Base-by-base conservation (phyloP, 2,329 filamentous ascomycete species). In the Fusarium tupiense region DNA sequence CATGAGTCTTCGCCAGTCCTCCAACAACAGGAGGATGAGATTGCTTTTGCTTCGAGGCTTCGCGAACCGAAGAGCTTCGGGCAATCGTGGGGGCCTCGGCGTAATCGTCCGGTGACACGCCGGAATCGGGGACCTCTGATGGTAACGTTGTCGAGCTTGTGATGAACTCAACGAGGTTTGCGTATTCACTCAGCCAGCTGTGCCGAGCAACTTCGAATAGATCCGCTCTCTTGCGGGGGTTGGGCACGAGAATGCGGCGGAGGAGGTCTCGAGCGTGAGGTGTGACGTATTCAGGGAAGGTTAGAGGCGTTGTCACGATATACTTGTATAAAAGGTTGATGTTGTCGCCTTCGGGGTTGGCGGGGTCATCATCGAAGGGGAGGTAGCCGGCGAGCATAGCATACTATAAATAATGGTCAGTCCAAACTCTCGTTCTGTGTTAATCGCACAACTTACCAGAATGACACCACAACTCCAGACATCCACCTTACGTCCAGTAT, bases 381-480 rank as follows among this genome's bases (percentile, higher is more conserved):
- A 99, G 88, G 82, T 99, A 99, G 49, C 96, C 96, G 44, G 96
- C 96, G 78, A 99, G 88, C 96, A 99, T 99, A 66, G 96, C 96
- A 82, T 99, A 99, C 95, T 98, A 79, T n/a, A 80, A 43, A 20
- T 19, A 19, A 19, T 43, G 31, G 64, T 79, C 53, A 79, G 72
- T 56, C 52, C 47, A 29, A 47, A 35, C 20, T 20, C 38, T 50
- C 26, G 12, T 31, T 24, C 16, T 14, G 31, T 29, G 19, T 24
- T 49, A 33, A 35, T 56, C 49, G 24, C 17, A 53, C 40, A 37
- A 87, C 94, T 84, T 88, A 98, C 96, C 88, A 99, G 83, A 80
- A 99, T 99, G 44, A 99, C 96, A 84, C 96, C 96, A 82, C 96
- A 99, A 83, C 96, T 98, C 96, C 96, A 99, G 41, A 99, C 96